Base-by-base conservation (phyloP, 2,329 filamentous ascomycete genomes). In the Fusarium nematophilum region DNA sequence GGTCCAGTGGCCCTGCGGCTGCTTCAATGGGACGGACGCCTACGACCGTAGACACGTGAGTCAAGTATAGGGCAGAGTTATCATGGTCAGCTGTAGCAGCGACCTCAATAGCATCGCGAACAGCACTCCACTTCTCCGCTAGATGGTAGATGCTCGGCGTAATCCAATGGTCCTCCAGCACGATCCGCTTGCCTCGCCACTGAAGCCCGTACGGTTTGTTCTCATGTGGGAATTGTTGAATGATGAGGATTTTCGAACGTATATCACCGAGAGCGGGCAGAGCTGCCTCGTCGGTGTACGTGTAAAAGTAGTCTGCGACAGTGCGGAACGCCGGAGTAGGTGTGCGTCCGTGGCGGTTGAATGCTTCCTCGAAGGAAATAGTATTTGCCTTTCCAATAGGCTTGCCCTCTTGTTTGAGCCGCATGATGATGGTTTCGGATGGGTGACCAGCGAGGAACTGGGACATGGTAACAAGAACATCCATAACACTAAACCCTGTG, bases 11-110 rank as follows among this genome's bases (percentile, higher is more conserved):
- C 0, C 81, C 81, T 0, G 81, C 80, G 9, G 81, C 81, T 2
- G 79, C 81, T 62, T 81, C 78, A 44, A 83, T 80, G 30, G 81
- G 81, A 54, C 79, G 58, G 8, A 83, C 79, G 29, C 79, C 80
- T 2, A 82, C 75, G 15, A 76, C 78, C 10, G 81, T 81, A 11
- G 79, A 82, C 15, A 81, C 61, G 64, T 83, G 81, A n/a, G 79
- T 74, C 11, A 83, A 70, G 61, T 77, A 82, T 11, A 83, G 69
- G 7, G 65, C 54, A 23, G 65, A 50, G 67, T 79, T 78, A 53
- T 75, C 70, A 14, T 69, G 66, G 11, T 64, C 51, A 4, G 68
- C 65, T 4, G 70, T 65, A 30, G 73, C 72, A 5, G 80, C 78
- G 21, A 66, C 68, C 53, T 72, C 69, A 18, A 83, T 72, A 10